Percentiles rank a stretch among this genome's conserved stretches.
phyloP scores from a whole-genome alignment of 202 grass and related monocot genomes.

The Cymbopogon flexuosus region DNA sequence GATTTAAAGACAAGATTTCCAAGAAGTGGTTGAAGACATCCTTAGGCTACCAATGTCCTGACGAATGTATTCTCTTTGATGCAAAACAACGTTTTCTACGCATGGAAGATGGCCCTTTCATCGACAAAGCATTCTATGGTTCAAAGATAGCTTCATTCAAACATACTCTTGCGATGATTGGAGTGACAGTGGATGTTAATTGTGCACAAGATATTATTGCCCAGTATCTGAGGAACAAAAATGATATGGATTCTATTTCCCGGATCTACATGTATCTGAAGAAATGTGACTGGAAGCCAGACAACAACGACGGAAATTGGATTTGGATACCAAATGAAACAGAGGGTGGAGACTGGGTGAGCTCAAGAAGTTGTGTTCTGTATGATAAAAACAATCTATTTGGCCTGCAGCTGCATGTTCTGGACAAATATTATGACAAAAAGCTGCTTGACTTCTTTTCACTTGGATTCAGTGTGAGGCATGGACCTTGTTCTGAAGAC shows the following conservation, averaged over 20 bases:
- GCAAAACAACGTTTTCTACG: slow-evolving; percentile 7
- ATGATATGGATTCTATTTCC: slow-evolving; percentile 32
- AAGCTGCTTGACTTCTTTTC: slow-evolving; percentile 47
- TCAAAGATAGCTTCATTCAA: slow-evolving; percentile 38
- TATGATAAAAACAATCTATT: slow-evolving; percentile 49
- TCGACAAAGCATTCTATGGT: slow-evolving; percentile 67
- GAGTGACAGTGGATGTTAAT: no score
- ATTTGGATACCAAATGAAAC: slow-evolving; percentile 53
- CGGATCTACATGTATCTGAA: slow-evolving; percentile 62
- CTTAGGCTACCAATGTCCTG: slow-evolving; percentile 45
- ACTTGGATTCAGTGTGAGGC: slow-evolving; percentile 34
- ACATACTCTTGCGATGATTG: no score
- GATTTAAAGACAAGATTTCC: slow-evolving; percentile 31
- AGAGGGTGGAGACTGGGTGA: slow-evolving; percentile 49
- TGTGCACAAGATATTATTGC: no score
- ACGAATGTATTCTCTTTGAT: slow-evolving; percentile 56
- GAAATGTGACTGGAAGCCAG: no score
- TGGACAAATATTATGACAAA: slow-evolving; percentile 58
- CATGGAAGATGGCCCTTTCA: slow-evolving; percentile 61
- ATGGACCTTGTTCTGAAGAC: slow-evolving; percentile 36
- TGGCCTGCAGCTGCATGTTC: slow-evolving; percentile 29
- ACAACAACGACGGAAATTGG: no score
- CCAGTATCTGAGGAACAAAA: slow-evolving; percentile 45
- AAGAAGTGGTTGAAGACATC: slow-evolving; percentile 61
- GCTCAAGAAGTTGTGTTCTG: slow-evolving; percentile 38